Evolutionary conservation across 208 protist genomes (phyloP), one percentile per base, ranked within the genome.

Genomic region (Trypanosomatidae sp.): DNA sequence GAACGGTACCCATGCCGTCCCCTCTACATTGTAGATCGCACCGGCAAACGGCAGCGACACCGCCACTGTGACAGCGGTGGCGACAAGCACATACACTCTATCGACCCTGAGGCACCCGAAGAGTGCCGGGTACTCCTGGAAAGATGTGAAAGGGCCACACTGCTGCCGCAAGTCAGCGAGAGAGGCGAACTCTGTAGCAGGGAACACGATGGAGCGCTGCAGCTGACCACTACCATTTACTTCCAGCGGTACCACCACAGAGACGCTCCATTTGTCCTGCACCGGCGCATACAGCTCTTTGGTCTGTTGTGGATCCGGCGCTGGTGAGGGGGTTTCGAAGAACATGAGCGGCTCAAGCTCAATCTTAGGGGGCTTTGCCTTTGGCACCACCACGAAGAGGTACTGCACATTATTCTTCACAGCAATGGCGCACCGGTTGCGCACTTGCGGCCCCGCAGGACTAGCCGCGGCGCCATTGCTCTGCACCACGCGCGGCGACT

Each of bases 31-130:
- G 62, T 80, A 76, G 56, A 95, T 92, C 9, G 46, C 36, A 3
- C 87, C 86, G 6, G 73, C 79, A 66, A 86, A 88, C 19, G 92
- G 92, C 60, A 97, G 69, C 0, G 39, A 8, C 4, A 79, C 86
- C 28, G 69, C 88, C 6, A 69, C 49, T 13, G 83, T 67, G 33
- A 90, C 81, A 41, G 69, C 58, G 1, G 80, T 76, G 9, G 92
- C 92, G 30, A 97, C 90, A 7, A 97, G 81, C 59, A 97, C 82
- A 73, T 97, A 97, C 56, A 91, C 60, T 72, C 71, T 82, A 62
- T 97, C 92, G 19, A 97, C 72, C 41, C 85, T 69, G 25, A 94
- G 71, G 49, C 80, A 85, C 28, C 92, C 92, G 76, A 97, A 95
- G 8, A 94, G 60, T 1, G 92, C 86, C 28, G 77, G 74, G 68